Conservation (phyloP, 805 yeast genomes). For the Yarrowia sp. region DNA sequence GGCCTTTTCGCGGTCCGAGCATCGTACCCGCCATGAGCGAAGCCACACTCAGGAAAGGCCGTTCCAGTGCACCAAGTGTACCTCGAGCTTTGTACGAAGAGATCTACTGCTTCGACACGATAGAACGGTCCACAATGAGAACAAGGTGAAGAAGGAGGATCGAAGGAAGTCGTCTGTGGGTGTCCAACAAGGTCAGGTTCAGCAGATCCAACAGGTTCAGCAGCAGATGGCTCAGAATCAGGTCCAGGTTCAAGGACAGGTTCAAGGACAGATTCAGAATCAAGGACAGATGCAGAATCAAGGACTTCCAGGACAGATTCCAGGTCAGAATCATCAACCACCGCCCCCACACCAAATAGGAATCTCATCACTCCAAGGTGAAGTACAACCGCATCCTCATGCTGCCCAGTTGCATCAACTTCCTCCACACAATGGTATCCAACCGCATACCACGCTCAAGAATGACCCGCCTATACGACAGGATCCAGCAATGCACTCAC, state of each 20-base stretch:
- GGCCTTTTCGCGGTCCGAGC: slow-evolving; percentile 81
- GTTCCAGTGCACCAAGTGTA: slow-evolving; percentile 72
- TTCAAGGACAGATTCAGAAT: too few species aligned
- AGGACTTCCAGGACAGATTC: too few species aligned
- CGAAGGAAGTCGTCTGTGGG: slow-evolving; percentile 10
- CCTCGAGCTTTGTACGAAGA: slow-evolving; percentile 75
- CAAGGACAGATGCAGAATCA: too few species aligned
- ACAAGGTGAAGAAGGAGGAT: slow-evolving; percentile 32
- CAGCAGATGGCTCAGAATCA: background rate
- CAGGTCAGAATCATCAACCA: background rate
- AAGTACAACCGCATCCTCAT: too few species aligned
- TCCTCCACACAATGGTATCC: background rate
- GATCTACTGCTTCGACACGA: slow-evolving; percentile 79
- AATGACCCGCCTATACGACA: background rate
- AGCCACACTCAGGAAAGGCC: slow-evolving; percentile 84
- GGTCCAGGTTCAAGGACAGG: too few species aligned
- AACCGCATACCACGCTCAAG: background rate
- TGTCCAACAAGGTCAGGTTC: slow-evolving; percentile 1
- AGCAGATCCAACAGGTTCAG: background rate
- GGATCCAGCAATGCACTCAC: slow-evolving; percentile 20
- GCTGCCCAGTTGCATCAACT: too few species aligned
- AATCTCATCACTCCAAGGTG: too few species aligned
- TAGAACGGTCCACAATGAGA: slow-evolving; percentile 68
- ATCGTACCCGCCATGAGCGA: slow-evolving; percentile 77
- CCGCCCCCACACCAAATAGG: background rate